Evolutionary conservation across 495 filamentous ascomycete genomes (phyloP).

Genomic region (Neurospora tetrasperma): DNA sequence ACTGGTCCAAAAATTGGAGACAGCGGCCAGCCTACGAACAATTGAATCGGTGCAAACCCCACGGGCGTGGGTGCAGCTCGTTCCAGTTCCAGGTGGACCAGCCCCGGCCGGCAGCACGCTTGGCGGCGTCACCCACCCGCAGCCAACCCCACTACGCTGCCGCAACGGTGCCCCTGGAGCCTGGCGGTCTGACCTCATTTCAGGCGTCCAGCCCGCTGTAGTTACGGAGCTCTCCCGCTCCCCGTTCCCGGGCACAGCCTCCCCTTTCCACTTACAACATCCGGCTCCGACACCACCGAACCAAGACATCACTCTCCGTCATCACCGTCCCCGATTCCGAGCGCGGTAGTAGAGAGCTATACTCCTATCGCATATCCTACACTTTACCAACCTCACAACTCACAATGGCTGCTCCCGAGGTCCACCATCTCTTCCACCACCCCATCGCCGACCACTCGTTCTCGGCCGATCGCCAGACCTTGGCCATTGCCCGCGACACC

Average conservation of each 20-base stretch:
- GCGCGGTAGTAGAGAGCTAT: slow-evolving; percentile 92
- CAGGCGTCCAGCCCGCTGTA: neutral
- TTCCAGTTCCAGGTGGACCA: neutral
- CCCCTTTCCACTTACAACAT: neutral
- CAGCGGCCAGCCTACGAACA: neutral
- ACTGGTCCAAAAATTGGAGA: neutral
- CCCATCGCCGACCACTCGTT: slow-evolving; percentile 98
- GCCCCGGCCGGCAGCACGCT: neutral
- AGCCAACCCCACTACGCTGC: neutral
- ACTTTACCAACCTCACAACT: neutral
- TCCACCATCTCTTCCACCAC: slow-evolving; percentile 92
- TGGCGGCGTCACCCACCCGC: neutral
- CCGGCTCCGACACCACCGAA: slow-evolving; percentile 3
- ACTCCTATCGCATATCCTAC: slow-evolving; percentile 69
- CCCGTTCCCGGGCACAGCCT: neutral
- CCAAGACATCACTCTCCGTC: slow-evolving; percentile 3
- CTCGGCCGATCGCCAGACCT: slow-evolving; percentile 76
- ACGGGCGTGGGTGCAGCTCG: neutral
- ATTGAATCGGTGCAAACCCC: neutral
- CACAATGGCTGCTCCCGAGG: slow-evolving; percentile 73
- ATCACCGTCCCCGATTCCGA: slow-evolving; percentile 4
- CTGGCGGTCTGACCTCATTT: neutral
- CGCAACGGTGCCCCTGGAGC: neutral
- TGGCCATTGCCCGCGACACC: slow-evolving; percentile 86
- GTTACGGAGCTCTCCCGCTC: neutral